These are phyloP conservation scores for Ustulina deusta DNA, from an alignment of 2,329 filamentous ascomycete genomes.

Conservation along the genomic window DNA sequence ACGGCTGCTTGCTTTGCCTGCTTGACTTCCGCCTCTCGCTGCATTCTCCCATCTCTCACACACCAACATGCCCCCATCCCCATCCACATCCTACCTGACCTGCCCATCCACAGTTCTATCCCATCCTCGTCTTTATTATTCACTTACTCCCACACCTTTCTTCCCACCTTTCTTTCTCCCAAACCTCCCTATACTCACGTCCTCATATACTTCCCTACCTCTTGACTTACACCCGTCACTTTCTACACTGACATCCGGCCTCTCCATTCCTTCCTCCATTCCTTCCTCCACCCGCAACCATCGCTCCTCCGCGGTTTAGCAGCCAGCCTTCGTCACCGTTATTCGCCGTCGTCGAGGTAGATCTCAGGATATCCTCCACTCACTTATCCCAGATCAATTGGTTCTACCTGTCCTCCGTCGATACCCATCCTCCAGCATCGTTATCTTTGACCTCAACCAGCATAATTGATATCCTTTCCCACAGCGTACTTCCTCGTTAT, in stretches of 20 bases:
- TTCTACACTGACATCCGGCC: constrained; percentile 19
- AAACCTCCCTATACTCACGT: constrained; percentile 25
- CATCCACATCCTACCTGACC: constrained; percentile 42
- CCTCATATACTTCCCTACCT: constrained; percentile 8
- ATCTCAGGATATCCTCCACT: constrained; percentile 39
- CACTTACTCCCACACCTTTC: constrained; percentile 43
- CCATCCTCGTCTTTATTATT: constrained; percentile 44
- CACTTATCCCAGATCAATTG: constrained; percentile 46
- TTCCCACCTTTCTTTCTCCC: constrained; percentile 25
- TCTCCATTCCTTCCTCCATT: constrained; percentile 9
- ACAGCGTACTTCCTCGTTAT: constrained; percentile 27
- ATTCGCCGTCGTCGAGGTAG: constrained; percentile 19
- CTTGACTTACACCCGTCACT: constrained; percentile 34
- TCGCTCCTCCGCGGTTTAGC: constrained; percentile 10
- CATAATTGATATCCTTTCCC: constrained; percentile 37
- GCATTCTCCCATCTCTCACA: constrained; percentile 47
- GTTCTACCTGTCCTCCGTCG: constrained; percentile 24
- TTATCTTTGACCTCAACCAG: constrained; percentile 28
- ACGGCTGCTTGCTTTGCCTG: constrained; percentile 45
- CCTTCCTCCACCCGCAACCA: constrained; percentile 12
- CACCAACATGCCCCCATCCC: constrained; percentile 48
- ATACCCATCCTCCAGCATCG: constrained; percentile 29
- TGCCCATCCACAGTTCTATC: constrained; percentile 43
- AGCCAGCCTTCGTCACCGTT: constrained; percentile 23
- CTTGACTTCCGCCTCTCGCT: constrained; percentile 42